These are phyloP conservation scores for Entomortierella chlamydospora DNA, from an alignment of 192 early-diverging fungal species.

Conservation along the genomic window DNA sequence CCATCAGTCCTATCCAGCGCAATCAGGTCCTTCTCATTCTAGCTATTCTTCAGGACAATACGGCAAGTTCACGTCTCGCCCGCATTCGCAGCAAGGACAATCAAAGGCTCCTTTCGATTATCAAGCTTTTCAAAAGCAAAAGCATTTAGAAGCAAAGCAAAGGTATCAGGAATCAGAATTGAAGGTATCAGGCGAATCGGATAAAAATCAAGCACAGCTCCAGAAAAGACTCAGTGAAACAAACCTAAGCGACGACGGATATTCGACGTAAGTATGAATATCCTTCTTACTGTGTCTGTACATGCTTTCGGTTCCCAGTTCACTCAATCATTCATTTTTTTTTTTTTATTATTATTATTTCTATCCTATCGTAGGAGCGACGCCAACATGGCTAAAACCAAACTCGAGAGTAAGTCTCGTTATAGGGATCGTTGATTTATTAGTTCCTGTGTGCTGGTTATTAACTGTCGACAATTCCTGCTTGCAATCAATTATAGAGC, in stretches of 20 bases:
- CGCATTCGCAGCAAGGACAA: conserved; percentile 14
- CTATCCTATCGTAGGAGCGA: conserved; percentile 2
- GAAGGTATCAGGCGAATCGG: neutral
- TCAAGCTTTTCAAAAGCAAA: conserved; percentile 48
- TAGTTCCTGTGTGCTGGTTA: neutral
- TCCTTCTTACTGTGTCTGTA: neutral
- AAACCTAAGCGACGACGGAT: conserved; percentile 6
- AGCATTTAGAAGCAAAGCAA: conserved; percentile 42
- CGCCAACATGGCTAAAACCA: conserved; percentile 10
- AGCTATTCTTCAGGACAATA: conserved; percentile 10
- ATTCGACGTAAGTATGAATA: neutral
- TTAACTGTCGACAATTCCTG: neutral
- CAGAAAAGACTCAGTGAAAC: conserved; percentile 16
- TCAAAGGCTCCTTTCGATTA: conserved; percentile 35
- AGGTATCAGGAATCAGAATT: neutral
- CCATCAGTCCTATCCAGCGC: neutral
- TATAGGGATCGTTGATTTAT: neutral
- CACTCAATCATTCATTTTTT: neutral
- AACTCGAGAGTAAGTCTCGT: conserved; percentile 26
- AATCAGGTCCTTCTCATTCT: conserved; percentile 14
- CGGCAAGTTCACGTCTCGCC: neutral
- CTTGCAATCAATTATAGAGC: conserved; percentile 19
- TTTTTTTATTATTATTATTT: too few relatives aligned
- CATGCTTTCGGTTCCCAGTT: neutral
- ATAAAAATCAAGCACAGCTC: conserved; percentile 1